These are phyloP conservation scores for Sporothrix brasiliensis DNA, from an alignment of 2,329 filamentous ascomycete species.

Conservation along the genomic window DNA sequence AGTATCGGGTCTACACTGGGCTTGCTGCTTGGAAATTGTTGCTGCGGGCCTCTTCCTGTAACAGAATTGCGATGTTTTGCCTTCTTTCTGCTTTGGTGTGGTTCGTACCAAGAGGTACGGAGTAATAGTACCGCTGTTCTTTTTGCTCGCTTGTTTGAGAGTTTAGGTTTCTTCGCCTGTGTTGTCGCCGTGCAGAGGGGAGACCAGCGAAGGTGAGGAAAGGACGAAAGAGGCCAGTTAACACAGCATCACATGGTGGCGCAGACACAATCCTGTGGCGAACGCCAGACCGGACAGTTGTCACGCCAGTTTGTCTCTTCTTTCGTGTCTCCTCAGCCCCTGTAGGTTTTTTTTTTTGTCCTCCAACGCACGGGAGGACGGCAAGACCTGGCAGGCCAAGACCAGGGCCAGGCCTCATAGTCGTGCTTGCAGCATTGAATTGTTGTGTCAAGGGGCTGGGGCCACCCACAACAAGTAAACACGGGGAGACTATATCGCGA, in stretches of 20 bases:
- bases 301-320: neutral
- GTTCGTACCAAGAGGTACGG: neutral
- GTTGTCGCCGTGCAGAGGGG: neutral
- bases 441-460: conserved; percentile 13
- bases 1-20: neutral
- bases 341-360: neutral
- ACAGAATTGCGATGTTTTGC: neutral
- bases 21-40: neutral
- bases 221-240: neutral
- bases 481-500: neutral
- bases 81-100: neutral
- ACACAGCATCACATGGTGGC: conserved; percentile 2
- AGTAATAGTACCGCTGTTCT: neutral
- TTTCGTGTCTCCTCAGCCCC: no score
- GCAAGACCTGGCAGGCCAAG: conserved; percentile 7
- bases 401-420: conserved; percentile 2
- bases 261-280: conserved; percentile 4
- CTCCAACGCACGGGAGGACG: conserved; percentile 3
- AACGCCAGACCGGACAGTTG: neutral
- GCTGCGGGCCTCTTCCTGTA: neutral
- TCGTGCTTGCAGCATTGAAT: conserved; percentile 5
- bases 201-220: neutral
- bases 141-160: neutral
- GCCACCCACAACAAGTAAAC: neutral
- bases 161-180: neutral